These are phyloP conservation scores for Erodium moschatum DNA, from an alignment of 441 rosid species.

Conservation along the genomic window DNA sequence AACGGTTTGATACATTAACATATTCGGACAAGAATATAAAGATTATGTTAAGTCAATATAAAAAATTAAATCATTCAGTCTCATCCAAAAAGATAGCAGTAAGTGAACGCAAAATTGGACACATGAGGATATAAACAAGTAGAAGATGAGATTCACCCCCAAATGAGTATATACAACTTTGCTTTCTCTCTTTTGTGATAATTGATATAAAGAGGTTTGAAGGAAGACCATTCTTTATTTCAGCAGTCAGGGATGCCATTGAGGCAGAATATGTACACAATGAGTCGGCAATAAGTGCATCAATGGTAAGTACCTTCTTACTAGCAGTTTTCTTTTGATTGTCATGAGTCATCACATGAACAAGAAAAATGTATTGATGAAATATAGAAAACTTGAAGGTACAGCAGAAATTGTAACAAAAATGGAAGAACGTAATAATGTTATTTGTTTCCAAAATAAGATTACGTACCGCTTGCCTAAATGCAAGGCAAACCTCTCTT, in stretches of 20 bases:
- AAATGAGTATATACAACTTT: slow-evolving; percentile 1
- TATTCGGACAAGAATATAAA: neutral
- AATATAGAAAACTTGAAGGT: neutral
- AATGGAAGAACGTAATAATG: slow-evolving; percentile 5
- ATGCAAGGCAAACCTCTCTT: slow-evolving; percentile 94
- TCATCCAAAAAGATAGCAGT: neutral
- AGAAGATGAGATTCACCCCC: neutral
- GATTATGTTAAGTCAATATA: neutral
- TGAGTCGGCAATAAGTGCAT: neutral
- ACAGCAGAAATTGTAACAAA: neutral
- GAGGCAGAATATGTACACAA: neutral
- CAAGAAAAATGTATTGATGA: neutral
- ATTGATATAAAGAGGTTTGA: neutral
- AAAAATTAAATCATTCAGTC: neutral
- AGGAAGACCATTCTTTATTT: neutral
- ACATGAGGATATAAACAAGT: neutral
- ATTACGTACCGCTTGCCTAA: slow-evolving; percentile 79
- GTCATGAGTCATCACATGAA: neutral
- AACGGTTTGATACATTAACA: slow-evolving; percentile 5
- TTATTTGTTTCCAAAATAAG: slow-evolving; percentile 8
- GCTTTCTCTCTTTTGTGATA: neutral
- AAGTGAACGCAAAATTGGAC: neutral
- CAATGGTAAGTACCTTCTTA: neutral
- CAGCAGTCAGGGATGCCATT: neutral
- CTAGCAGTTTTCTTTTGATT: neutral